Evolutionary conservation across 78 protist species (phyloP).

Genomic region (Ministeria vibrans): DNA sequence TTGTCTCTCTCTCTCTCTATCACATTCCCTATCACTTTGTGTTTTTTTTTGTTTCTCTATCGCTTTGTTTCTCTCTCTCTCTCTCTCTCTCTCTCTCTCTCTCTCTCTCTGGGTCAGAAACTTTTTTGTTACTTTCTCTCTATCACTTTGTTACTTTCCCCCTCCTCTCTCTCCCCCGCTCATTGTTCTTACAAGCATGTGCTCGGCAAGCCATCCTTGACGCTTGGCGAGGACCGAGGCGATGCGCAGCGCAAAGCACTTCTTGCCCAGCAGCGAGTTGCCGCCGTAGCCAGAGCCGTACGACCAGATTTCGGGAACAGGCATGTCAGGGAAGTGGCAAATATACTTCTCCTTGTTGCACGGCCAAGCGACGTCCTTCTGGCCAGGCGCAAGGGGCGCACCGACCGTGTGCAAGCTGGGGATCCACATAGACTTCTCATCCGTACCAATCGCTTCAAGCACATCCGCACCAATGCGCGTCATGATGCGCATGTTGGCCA

Average conservation of each 20-base stretch:
- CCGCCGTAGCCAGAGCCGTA: slow-evolving; percentile 88
- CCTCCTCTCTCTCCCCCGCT: too few relatives aligned
- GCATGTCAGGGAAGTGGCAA: slow-evolving; percentile 70
- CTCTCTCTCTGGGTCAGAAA: too few relatives aligned
- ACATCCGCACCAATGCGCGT: slow-evolving; percentile 57
- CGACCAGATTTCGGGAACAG: slow-evolving; percentile 40
- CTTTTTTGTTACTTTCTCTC: too few relatives aligned
- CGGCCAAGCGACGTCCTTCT: slow-evolving; percentile 76
- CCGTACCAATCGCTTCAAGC: slow-evolving; percentile 4
- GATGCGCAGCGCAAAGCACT: slow-evolving; percentile 85
- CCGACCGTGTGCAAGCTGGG: slow-evolving; percentile 79
- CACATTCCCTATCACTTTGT: too few relatives aligned
- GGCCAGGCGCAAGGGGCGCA: slow-evolving; percentile 53
- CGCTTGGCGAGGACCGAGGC: slow-evolving; percentile 67
- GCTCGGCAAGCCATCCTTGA: slow-evolving; percentile 92
- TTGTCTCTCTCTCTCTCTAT: too few relatives aligned
- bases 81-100: too few relatives aligned
- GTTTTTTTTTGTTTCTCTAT: too few relatives aligned
- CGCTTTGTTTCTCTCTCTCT: too few relatives aligned
- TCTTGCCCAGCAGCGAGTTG: slow-evolving; percentile 89
- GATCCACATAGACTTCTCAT: slow-evolving; percentile 51
- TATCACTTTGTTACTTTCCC: too few relatives aligned
- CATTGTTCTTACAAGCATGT: slow-evolving; percentile 55
- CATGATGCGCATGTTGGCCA: slow-evolving; percentile 77
- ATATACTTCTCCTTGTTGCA: slow-evolving; percentile 56